Evolutionary conservation across 2,329 filamentous ascomycete genomes (phyloP), one percentile per base, ranked within the genome.

Genomic region (Magnaporthales sp.): DNA sequence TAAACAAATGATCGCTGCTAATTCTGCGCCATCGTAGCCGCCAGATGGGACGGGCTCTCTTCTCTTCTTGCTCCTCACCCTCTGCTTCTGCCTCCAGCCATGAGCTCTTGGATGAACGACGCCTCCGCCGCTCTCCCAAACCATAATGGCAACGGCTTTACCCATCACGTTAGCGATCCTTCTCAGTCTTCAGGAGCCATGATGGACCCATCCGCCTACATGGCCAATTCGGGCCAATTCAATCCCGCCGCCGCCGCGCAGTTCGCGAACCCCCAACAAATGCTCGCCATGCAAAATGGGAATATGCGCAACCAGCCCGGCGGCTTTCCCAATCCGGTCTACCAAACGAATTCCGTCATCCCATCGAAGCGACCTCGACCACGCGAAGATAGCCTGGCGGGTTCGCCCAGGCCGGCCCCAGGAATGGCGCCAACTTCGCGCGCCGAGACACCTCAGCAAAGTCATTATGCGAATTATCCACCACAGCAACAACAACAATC

Each of bases 381-480:
- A 65, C 83, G 87, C 75, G 92, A 96, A 78, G 93, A 97, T 77
- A 93, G 89, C 74, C 84, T 95, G 74, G 89, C 89, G 71, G 89
- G 91, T 75, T 96, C 93, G 32, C 93, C 94, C 66, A 86, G 89
- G 73, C 91, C 89, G 74, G 88, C 89, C 67, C 86, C 89, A 5
- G 87, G 86, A 70, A 91, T 91, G 79, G 79, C 92, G 31, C 90
- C 91, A 63, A 88, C 87, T 27, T 96, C 94, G 78, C 91, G 94
- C 78, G 94, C 94, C 72, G 93, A 97, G 75, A 98, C 94, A 31
- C 94, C 94, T 38, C 91, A 92, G 73, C 91, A 94, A 75, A 85
- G 88, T 69, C 84, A 85, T 65, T 93, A 89, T 72, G 82, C 89
- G 30, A 87, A 87, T 70, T 94, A 89, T 76, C 91, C 89, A 74